Base-by-base conservation (phyloP, 495 filamentous ascomycete species). In the Penicillium goetzii region DNA sequence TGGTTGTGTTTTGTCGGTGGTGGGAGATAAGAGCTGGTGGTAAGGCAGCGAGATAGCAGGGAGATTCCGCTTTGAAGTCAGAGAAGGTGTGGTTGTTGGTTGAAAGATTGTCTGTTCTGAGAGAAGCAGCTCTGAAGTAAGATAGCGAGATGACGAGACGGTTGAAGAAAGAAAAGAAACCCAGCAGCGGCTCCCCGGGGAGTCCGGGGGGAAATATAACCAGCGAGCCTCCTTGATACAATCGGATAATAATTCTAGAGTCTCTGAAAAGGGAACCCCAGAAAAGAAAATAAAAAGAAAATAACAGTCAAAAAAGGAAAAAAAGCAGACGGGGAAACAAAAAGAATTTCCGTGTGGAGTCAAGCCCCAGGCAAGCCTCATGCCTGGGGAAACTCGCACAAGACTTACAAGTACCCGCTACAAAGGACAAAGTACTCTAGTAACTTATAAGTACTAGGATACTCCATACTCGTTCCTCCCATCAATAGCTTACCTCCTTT, bases 11-110 rank as follows among this genome's bases (percentile, higher is more conserved):
- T 57, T 58, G 49, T 28, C 19, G 21, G 12, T 15, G 23, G 23
- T 25, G 8, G n/a, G n/a, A 43, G 56, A 59, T 55, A 59, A 55
- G 49, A 11, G 38, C 32, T 33, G 38, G 41, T 45, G 56, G 43
- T 40, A 30, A 52, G 54, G 17, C 15, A 47, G 56, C 33, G 19
- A 57, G 21, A 32, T 40, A 17, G 15, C 14, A 17, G 36, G 36
- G 14, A 40, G 36, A 40, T 40, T 40, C 36, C 36, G 36, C 3
- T 17, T 15, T 40, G 2, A 40, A 40, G 36, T 17, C 2, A 40
- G 12, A 17, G 36, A 15, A 40, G 14, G 36, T 40, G 14, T 17
- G 15, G 36, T 40, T 15, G 36, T 40, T 5, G 12, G 36, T 40
- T 40, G 36, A 40, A 17, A 17, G 4, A 17, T 40, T 17, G 14